A percentile compares a stretch with the other conserved stretches of the same genome.
These are phyloP conservation scores for Neopestalotiopsis clavispora DNA, from an alignment of 2,329 filamentous ascomycete species.

Conservation along the genomic window DNA sequence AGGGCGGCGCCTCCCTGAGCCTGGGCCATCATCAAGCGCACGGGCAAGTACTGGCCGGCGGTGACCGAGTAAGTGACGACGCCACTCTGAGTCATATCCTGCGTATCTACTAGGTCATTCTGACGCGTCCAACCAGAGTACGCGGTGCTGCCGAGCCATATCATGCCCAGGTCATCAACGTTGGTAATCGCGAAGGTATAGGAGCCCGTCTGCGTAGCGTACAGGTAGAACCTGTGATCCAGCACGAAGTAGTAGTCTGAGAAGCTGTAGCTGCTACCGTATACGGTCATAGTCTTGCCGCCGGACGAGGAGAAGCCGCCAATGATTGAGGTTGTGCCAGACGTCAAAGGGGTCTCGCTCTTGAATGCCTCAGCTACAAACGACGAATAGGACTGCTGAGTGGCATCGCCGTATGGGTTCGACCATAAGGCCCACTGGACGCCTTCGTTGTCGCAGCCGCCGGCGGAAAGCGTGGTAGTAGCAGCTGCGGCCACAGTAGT, in stretches of 20 bases:
- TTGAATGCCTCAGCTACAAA: slow-evolving; percentile 8
- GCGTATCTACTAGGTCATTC: slow-evolving; percentile 3
- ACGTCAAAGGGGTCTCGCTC: not conserved
- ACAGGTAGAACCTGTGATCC: slow-evolving; percentile 6
- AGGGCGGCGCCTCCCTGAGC: slow-evolving; percentile 1
- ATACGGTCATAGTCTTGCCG: not conserved
- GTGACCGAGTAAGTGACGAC: not conserved
- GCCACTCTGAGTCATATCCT: not conserved
- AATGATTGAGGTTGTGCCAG: not conserved
- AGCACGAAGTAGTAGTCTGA: slow-evolving; percentile 7
- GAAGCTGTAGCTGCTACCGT: not conserved
- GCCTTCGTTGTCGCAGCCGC: too few relatives aligned
- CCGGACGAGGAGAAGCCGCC: slow-evolving; percentile 1
- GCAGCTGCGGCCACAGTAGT: too few relatives aligned
- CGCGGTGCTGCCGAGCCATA: not conserved
- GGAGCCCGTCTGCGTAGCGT: slow-evolving; percentile 4
- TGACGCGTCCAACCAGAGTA: slow-evolving; percentile 7
- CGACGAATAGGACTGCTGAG: not conserved
- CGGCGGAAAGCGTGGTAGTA: too few relatives aligned
- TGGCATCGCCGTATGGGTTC: too few relatives aligned
- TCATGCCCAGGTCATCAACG: slow-evolving; percentile 6
- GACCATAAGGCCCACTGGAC: too few relatives aligned
- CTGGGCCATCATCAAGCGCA: slow-evolving; percentile 8
- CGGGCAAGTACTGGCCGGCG: not conserved
- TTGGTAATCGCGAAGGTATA: slow-evolving; percentile 4